phyloP scores from a whole-genome alignment of 179 eudicot species.

The Vitellaria paradoxa region DNA sequence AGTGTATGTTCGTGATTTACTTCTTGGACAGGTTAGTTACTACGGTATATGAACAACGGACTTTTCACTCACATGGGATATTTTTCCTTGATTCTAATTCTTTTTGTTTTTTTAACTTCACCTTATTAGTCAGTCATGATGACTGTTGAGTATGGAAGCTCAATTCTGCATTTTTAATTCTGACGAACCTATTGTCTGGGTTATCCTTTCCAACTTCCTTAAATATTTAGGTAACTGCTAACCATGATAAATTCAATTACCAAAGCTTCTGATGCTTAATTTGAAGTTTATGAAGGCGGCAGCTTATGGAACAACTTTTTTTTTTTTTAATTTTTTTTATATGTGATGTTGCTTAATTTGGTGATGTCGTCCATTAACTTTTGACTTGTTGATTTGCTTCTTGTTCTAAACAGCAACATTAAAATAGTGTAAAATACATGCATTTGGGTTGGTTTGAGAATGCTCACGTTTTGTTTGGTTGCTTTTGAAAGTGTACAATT shows the following conservation, averaged over 20 bases:
- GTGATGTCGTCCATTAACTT: background rate
- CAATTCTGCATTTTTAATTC: slow-evolving; percentile 10
- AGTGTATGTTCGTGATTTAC: slow-evolving; percentile 90
- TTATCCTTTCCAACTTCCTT: slow-evolving; percentile 3
- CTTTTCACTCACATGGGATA: background rate
- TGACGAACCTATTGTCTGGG: slow-evolving; percentile 11
- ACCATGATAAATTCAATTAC: background rate
- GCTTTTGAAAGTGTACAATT: background rate
- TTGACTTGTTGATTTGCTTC: background rate
- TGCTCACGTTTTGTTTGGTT: background rate
- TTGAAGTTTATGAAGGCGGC: background rate
- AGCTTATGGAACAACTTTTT: background rate
- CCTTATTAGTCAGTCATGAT: slow-evolving; percentile 4
- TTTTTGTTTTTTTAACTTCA: slow-evolving; percentile 1
- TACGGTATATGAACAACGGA: background rate
- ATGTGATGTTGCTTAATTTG: background rate
- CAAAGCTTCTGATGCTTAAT: background rate
- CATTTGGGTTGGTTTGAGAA: background rate
- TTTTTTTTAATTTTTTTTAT: background rate
- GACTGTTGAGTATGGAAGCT: background rate
- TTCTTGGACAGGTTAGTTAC: slow-evolving; percentile 92
- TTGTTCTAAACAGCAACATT: background rate
- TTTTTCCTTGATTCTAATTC: background rate
- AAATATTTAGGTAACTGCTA: background rate
- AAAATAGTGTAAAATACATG: background rate